Evolutionary conservation across 805 yeast genomes (phyloP).

Genomic region (Clavispora fructus): DNA sequence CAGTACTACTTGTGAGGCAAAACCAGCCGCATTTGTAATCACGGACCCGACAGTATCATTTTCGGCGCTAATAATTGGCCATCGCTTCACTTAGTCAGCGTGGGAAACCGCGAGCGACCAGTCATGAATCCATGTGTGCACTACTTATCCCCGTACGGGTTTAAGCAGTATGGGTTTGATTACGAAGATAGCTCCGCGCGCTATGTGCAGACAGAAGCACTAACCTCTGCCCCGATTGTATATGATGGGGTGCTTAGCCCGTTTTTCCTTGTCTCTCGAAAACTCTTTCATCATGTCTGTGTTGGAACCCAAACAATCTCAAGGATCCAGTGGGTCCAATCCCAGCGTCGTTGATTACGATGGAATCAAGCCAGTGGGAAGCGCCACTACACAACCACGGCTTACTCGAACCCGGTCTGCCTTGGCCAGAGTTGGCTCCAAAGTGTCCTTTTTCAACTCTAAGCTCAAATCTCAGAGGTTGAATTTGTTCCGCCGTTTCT

Average conservation of each 20-base stretch:
- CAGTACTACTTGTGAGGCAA: no score
- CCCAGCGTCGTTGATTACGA: background rate
- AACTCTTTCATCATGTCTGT: background rate
- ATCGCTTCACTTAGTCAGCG: no score
- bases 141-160: background rate
- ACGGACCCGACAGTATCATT: no score
- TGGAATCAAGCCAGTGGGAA: background rate
- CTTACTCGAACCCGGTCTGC: slow-evolving; percentile 7
- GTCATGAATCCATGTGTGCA: background rate
- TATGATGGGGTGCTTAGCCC: no score
- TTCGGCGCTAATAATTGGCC: no score
- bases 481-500: slow-evolving; percentile 13
- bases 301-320: background rate
- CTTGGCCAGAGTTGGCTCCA: slow-evolving; percentile 20
- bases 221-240: no score
- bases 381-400: background rate
- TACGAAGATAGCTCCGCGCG: no score
- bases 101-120: no score
- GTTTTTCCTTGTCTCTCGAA: no score
- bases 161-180: background rate
- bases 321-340: background rate
- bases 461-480: slow-evolving; percentile 18
- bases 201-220: no score
- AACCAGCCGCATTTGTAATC: no score
- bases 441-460: slow-evolving; percentile 28